Conservation (phyloP, 129 eudicot species). For the Lonicera japonica region DNA sequence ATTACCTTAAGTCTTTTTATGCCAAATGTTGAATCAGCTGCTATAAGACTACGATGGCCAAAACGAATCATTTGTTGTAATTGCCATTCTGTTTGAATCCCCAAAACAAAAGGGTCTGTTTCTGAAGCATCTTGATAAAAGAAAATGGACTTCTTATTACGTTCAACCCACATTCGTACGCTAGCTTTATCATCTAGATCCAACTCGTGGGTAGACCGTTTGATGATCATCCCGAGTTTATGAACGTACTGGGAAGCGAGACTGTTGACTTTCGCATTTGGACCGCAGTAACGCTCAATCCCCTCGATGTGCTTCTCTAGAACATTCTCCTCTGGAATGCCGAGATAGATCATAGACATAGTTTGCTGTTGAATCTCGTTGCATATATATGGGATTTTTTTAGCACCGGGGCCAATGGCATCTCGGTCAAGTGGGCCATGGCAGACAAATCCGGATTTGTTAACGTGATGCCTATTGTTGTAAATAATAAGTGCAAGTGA, state of each 20-base stretch:
- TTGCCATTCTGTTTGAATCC: constrained; percentile 99
- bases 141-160: constrained; percentile 77
- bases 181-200: constrained; percentile 98
- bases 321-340: constrained; percentile 90
- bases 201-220: constrained; percentile 86
- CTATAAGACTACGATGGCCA: constrained; percentile 81
- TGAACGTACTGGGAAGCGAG: constrained; percentile 95
- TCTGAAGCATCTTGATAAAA: constrained; percentile 71
- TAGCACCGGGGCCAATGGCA: constrained; percentile 97
- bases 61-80: constrained; percentile 91
- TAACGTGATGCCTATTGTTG: constrained; percentile 78
- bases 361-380: constrained; percentile 92
- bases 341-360: constrained; percentile 97
- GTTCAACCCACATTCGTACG: constrained; percentile 69
- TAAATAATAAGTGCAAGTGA: constrained; percentile 67
- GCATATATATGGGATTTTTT: constrained; percentile 74
- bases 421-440: constrained; percentile 97
- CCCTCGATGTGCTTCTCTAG: constrained; percentile 93
- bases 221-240: constrained; percentile 88
- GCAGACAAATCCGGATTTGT: constrained; percentile 80
- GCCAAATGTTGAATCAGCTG: constrained; percentile 89
- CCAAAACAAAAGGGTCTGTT: constrained; percentile 71
- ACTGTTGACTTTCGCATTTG: constrained; percentile 53
- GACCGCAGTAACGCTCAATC: constrained; percentile 74
- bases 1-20: constrained; percentile 76